Evolutionary conservation across 2,329 filamentous ascomycete genomes (phyloP), one percentile per base, ranked within the genome.

Genomic region (Coniochaeta sp.): DNA sequence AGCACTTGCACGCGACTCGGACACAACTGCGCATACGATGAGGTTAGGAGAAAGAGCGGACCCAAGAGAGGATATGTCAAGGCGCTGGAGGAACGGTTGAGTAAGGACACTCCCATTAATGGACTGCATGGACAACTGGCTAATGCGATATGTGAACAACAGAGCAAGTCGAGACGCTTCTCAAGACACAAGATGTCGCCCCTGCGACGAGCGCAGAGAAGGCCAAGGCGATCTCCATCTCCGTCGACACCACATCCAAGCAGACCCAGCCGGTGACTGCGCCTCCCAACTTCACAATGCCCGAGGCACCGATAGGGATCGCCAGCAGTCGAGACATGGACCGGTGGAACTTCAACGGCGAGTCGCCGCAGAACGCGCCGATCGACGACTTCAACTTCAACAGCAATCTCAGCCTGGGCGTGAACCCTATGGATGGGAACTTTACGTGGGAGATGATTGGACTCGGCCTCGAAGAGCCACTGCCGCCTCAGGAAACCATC

Each of bases 1-100:
- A 90, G 87, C 61, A 96, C 91, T 24, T 96, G 91, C 68, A 84
- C 87, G 28, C 79, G 91, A n/a, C 74, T 96, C 49, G 85, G 88
- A 40, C 91, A 96, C 68, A 81, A 86, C 52, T 96, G 91, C 71
- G 85, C 87, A 55, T 96, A 96, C 65, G 91, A 96, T 65, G 91
- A 96, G 72, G 86, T 92, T 61, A 82, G 91, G 65, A 89, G 90
- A 71, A 96, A 96, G 81, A 95, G 91, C 67, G 91, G 91, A 3
- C 91, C 91, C 2, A 96, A 96, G 74, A 81, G 91, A 65, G 91
- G 91, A 61, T 96, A 96, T 66, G 91, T 96, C 55, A 96, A 96
- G 75, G 86, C 91, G 54, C 72, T 97, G 60, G 94, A 97, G 70
- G 91, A 95, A 66, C 82, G 94, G 67, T 72, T 99, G 63, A 91